A percentile compares a stretch with the other conserved stretches of the same genome.
Conservation (phyloP, 306 rosid genomes). For the Vigna reflexopilosa region DNA sequence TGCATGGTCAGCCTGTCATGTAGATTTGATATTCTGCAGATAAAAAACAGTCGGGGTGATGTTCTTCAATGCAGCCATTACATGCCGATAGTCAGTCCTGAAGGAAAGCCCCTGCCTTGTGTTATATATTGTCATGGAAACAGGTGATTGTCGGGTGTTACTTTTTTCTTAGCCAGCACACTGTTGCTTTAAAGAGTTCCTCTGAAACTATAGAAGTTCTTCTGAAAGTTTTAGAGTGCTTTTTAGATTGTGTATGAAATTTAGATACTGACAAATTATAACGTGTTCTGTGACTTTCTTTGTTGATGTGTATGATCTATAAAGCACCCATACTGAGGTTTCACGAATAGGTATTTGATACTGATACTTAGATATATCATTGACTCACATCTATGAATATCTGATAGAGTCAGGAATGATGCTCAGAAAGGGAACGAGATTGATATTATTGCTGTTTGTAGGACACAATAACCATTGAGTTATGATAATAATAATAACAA, state of each 20-base stretch:
- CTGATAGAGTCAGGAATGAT: not conserved
- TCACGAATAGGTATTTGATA: no score
- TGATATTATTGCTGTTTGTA: not conserved
- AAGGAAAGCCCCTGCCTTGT: conserved; percentile 96
- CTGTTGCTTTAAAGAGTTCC: conserved; percentile 34
- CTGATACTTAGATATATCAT: no score
- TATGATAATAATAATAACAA: not conserved
- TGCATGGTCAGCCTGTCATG: conserved; percentile 38
- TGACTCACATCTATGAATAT: no score
- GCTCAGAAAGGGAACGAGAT: not conserved
- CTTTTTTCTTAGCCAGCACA: not conserved
- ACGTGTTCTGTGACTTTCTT: no score
- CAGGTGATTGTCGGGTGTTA: conserved; percentile 65
- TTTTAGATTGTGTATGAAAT: conserved; percentile 13
- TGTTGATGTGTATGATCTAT: no score
- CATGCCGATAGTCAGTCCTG: conserved; percentile 86
- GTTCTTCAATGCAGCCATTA: conserved; percentile 94
- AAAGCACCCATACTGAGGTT: no score
- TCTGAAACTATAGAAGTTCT: conserved; percentile 28
- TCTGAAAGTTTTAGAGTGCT: conserved; percentile 18
- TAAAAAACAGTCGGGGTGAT: conserved; percentile 85
- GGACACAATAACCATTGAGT: no score
- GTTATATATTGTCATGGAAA: conserved; percentile 98
- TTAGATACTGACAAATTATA: no score
- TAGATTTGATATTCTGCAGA: conserved; percentile 62